phyloP scores from a whole-genome alignment of 169 alveolate species.

The Cryptosporidium meleagridis region DNA sequence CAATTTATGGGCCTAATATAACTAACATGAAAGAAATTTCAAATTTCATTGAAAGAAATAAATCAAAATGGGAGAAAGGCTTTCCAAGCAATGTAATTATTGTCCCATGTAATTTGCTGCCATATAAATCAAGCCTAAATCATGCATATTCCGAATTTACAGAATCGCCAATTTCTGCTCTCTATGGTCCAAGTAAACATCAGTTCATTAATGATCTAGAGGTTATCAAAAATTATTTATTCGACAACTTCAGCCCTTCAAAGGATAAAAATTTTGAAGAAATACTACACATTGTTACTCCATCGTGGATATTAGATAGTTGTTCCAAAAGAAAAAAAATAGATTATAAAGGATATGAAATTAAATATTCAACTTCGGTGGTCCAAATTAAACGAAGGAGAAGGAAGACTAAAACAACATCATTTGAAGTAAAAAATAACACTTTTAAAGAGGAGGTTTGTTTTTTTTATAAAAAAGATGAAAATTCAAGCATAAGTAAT shows the following conservation, averaged over 20 bases:
- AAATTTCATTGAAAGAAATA: neutral
- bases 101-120: slow-evolving; percentile 34
- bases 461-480: slow-evolving; percentile 13
- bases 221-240: neutral
- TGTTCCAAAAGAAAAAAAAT: slow-evolving; percentile 41
- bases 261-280: neutral
- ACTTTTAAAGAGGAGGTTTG: slow-evolving; percentile 21
- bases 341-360: slow-evolving; percentile 25
- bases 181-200: slow-evolving; percentile 17
- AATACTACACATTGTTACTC: slow-evolving; percentile 27
- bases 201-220: slow-evolving; percentile 45
- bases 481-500: neutral
- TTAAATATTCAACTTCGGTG: neutral
- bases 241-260: neutral
- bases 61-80: neutral
- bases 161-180: slow-evolving; percentile 10
- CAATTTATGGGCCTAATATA: slow-evolving; percentile 18
- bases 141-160: neutral
- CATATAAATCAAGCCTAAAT: neutral
- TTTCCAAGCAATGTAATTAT: slow-evolving; percentile 7
- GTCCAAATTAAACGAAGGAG: slow-evolving; percentile 9
- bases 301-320: slow-evolving; percentile 58
- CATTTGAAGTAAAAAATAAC: neutral
- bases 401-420: neutral
- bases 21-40: slow-evolving; percentile 7